Conservation (phyloP, 352 stramenopile species). For the Globisporangium abappressorium region DNA sequence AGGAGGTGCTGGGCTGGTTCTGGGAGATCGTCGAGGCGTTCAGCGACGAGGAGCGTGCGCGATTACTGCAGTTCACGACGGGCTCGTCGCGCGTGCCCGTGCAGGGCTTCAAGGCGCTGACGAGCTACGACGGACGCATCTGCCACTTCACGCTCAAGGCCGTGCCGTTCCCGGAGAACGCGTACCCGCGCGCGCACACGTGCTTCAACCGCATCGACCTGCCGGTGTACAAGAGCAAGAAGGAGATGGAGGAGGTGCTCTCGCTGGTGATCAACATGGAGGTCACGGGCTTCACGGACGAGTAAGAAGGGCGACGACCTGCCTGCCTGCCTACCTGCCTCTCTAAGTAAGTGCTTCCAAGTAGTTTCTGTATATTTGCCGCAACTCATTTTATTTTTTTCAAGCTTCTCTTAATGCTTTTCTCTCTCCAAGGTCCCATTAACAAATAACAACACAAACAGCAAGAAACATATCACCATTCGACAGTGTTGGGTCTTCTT, state of each 20-base stretch:
- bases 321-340: neutral
- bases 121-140: constrained; percentile 57
- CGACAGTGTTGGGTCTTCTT: neutral
- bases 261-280: constrained; percentile 95
- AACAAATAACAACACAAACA: neutral
- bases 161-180: constrained; percentile 52
- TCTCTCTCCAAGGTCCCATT: neutral
- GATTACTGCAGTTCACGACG: constrained; percentile 54
- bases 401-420: neutral
- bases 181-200: constrained; percentile 63
- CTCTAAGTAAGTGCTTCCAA: constrained; percentile 2
- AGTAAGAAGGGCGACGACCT: constrained; percentile 24
- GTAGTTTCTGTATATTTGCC: constrained; percentile 6
- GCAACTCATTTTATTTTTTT: neutral
- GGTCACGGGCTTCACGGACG: constrained; percentile 88
- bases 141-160: constrained; percentile 65
- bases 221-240: constrained; percentile 90
- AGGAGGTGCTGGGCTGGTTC: constrained; percentile 75
- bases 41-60: constrained; percentile 51
- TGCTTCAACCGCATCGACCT: constrained; percentile 89
- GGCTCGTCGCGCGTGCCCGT: constrained; percentile 56
- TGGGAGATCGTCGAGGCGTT: constrained; percentile 57
- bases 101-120: constrained; percentile 63
- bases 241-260: constrained; percentile 91
- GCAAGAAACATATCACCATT: neutral